A percentile compares a stretch with the other conserved stretches of the same genome.
These are phyloP conservation scores for Ochetophila trinervis DNA, from an alignment of 306 rosid genomes.

Conservation along the genomic window DNA sequence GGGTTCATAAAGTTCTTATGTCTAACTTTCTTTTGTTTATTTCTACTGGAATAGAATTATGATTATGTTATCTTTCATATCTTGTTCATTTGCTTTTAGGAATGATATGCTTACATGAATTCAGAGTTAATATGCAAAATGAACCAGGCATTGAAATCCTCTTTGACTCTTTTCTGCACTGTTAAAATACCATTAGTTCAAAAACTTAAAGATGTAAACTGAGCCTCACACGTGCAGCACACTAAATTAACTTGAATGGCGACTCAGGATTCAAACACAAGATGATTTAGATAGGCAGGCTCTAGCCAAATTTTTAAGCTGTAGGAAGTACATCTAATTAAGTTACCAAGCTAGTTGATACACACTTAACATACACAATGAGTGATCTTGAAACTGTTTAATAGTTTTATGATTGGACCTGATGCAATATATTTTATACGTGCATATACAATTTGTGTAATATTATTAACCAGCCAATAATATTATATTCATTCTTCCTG, in stretches of 20 bases:
- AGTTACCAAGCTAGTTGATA: too few species aligned
- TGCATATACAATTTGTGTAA: neutral
- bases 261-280: neutral
- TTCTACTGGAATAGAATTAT: too few species aligned
- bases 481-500: neutral
- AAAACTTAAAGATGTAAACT: too few species aligned
- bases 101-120: neutral
- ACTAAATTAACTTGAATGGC: too few species aligned
- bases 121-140: neutral
- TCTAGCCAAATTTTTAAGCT: too few species aligned
- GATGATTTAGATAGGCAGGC: neutral
- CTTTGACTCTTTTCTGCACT: neutral
- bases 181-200: too few species aligned
- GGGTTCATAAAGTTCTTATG: too few species aligned
- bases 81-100: neutral
- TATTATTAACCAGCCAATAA: neutral
- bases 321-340: too few species aligned
- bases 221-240: too few species aligned
- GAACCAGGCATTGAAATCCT: neutral
- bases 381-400: neutral
- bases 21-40: too few species aligned
- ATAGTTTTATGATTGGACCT: neutral
- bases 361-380: neutral
- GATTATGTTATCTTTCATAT: constrained; percentile 15
- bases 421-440: too few species aligned